phyloP scores from a whole-genome alignment of 2,329 filamentous ascomycete genomes.

The Xylariaceae sp. region DNA sequence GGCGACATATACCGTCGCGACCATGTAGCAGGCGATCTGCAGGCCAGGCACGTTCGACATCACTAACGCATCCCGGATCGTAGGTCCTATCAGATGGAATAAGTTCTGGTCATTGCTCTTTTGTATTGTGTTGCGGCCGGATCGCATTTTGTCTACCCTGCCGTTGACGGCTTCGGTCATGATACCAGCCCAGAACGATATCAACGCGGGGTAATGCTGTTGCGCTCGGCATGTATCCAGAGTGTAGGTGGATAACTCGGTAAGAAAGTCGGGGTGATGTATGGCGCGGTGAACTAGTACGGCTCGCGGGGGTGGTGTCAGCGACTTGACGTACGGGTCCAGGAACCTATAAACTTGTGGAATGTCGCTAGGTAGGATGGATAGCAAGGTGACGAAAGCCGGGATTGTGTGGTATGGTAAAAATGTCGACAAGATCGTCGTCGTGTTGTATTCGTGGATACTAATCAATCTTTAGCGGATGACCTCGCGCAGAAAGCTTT shows the following conservation, averaged over 20 bases:
- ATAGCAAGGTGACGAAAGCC: conserved; percentile 78
- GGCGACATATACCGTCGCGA: conserved; percentile 76
- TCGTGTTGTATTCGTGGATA: conserved; percentile 86
- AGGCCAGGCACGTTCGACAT: conserved; percentile 72
- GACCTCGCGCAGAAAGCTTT: neutral
- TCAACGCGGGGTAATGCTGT: conserved; percentile 68
- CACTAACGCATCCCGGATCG: conserved; percentile 71
- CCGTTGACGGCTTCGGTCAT: conserved; percentile 79
- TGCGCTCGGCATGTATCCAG: conserved; percentile 65
- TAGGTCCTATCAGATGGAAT: conserved; percentile 57
- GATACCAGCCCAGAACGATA: conserved; percentile 88
- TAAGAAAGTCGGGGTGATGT: conserved; percentile 70
- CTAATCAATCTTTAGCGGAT: conserved; percentile 40
- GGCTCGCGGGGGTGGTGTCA: conserved; percentile 70
- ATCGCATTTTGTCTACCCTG: conserved; percentile 71
- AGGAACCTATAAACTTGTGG: conserved; percentile 77
- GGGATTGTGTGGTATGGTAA: conserved; percentile 86
- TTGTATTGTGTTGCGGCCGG: conserved; percentile 70
- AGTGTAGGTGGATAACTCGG: conserved; percentile 71
- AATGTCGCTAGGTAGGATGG: conserved; percentile 73
- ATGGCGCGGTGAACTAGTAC: conserved; percentile 78
- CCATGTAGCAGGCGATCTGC: conserved; percentile 86
- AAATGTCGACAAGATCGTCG: conserved; percentile 73
- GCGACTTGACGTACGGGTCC: conserved; percentile 74
- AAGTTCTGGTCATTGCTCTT: conserved; percentile 76